These are phyloP conservation scores for Penicillium thymicola DNA, from an alignment of 2,329 filamentous ascomycete species.

Conservation along the genomic window DNA sequence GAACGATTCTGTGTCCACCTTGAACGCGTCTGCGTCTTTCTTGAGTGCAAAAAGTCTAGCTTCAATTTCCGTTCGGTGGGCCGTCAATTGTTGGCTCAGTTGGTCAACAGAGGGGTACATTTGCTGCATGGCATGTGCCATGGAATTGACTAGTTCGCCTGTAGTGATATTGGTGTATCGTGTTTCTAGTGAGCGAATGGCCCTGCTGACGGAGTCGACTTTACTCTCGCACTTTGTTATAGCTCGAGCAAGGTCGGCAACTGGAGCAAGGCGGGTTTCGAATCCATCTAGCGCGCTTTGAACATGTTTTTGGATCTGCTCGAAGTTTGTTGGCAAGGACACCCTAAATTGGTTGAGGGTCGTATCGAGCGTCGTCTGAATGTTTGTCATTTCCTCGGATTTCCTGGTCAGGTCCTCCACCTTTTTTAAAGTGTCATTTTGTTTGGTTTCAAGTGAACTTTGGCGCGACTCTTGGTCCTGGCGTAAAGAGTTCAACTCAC, in stretches of 20 bases:
- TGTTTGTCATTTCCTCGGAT: background rate
- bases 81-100: background rate
- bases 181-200: slow-evolving; percentile 42
- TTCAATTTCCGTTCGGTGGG: background rate
- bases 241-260: background rate
- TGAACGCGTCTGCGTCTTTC: background rate
- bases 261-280: background rate
- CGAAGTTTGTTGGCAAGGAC: background rate
- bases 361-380: background rate
- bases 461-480: background rate
- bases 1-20: background rate
- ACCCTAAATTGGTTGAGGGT: background rate
- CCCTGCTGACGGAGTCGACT: slow-evolving; percentile 19
- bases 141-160: slow-evolving; percentile 34
- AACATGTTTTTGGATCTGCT: background rate
- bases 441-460: background rate
- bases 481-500: background rate
- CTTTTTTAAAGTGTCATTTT: background rate
- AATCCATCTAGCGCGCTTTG: background rate
- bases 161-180: slow-evolving; percentile 52
- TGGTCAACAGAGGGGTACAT: slow-evolving; percentile 31
- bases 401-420: background rate
- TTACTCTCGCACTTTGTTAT: background rate
- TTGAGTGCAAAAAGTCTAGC: slow-evolving; percentile 3
- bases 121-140: slow-evolving; percentile 34